Percentiles rank a stretch among this genome's conserved stretches.
Evolutionary conservation across 164 flowering plant species (phyloP).

Genomic region (Liriodendron chinense): DNA sequence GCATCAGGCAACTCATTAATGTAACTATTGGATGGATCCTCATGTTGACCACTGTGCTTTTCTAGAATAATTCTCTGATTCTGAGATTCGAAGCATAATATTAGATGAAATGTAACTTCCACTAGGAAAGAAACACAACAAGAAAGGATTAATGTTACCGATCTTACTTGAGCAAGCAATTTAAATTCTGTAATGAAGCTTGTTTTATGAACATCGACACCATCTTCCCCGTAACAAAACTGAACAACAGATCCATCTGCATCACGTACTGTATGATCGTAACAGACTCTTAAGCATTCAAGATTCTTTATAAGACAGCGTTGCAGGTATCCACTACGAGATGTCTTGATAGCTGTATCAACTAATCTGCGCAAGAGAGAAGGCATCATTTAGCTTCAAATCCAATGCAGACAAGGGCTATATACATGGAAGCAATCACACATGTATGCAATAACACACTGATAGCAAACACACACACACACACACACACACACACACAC

Average conservation of each 20-base stretch:
- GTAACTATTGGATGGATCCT: slow-evolving; percentile 36
- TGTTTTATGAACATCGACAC: slow-evolving; percentile 80
- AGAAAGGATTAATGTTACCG: background rate
- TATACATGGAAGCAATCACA: background rate
- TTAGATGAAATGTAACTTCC: background rate
- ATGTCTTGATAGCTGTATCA: slow-evolving; percentile 98
- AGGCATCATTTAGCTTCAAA: background rate
- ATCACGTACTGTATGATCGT: slow-evolving; percentile 95
- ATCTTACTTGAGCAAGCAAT: slow-evolving; percentile 55
- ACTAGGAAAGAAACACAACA: background rate
- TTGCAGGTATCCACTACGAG: slow-evolving; percentile 99
- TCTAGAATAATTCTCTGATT: slow-evolving; percentile 49
- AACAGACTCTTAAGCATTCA: slow-evolving; percentile 73
- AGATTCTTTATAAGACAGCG: slow-evolving; percentile 89
- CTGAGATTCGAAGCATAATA: slow-evolving; percentile 29
- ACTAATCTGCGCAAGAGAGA: slow-evolving; percentile 57
- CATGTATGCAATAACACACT: background rate
- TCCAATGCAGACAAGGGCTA: background rate
- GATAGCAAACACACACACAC: too few species aligned
- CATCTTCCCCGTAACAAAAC: slow-evolving; percentile 93
- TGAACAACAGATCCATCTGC: slow-evolving; percentile 92
- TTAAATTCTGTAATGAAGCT: slow-evolving; percentile 68
- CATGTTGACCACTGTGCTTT: slow-evolving; percentile 32
- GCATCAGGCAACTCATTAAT: slow-evolving; percentile 49
- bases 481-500: too few species aligned